Base-by-base conservation (phyloP, 179 eudicot genomes). In the Silene vulgaris region DNA sequence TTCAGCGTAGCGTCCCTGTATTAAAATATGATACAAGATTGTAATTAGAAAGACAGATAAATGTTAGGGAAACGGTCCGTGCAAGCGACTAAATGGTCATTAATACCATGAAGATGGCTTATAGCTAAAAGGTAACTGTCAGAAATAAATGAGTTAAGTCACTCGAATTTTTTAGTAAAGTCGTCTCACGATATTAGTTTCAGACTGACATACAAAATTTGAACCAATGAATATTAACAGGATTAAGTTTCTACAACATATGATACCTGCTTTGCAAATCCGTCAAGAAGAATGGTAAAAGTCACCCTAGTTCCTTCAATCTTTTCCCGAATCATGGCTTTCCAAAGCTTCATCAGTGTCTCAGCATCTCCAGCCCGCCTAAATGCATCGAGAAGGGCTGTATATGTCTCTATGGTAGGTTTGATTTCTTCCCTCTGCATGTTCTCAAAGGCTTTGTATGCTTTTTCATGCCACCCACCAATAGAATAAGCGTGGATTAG, bases 401-500 rank as follows among this genome's bases (percentile, higher is more conserved):
- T 95, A 77, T 90, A 95, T 26, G 99, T 95, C 84, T 95, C 90
- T 73, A 88, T 80, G 54, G 96, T 87, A 14, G 99, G 97, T 75
- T 80, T 87, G 54, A 95, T 69, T 59, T 88, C 91, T 79, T 95
- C 97, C 77, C 85, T 82, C 65, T 76, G 78, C 99, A 95, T 95
- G 75, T 82, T 87, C 75, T 89, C 91, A 71, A 89, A 95, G 30
- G 97, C 82, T 48, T 77, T 75, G 67, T 83, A 86, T 30, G 99
- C 97, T 86, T 95, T 92, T 81, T 95, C 97, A 73, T 95, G 99
- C 97, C 95, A 92, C 30, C 89, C 90, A 64, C 75, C 65, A 1
- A 92, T 66, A 16, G 99, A 89, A 81, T 89, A 92, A 13, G 99
- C 97, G 59, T 95, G 97, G 37, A 95, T 87, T 23, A 95, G 85